phyloP scores from a whole-genome alignment of 345 rosid genomes.

The Melaleuca quinquenervia region DNA sequence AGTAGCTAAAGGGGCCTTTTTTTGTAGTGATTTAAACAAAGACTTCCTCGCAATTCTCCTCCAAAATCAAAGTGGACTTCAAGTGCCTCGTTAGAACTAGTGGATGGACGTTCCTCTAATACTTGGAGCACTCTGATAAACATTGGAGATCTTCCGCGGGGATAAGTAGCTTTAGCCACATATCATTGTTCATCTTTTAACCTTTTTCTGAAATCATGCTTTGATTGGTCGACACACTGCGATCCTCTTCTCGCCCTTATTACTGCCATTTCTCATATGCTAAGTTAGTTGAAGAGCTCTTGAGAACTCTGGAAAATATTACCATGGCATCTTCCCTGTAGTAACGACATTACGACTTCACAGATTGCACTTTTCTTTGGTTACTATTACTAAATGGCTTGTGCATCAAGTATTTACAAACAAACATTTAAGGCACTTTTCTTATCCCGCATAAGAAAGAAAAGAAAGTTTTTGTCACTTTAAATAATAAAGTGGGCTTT shows the following conservation, averaged over 20 bases:
- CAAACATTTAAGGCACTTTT: too few species aligned
- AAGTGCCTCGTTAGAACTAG: constrained; percentile 21
- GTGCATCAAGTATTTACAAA: not conserved
- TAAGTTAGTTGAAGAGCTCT: not conserved
- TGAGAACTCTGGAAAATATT: too few species aligned
- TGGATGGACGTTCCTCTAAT: constrained; percentile 35
- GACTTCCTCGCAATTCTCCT: too few species aligned
- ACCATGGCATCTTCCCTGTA: not conserved
- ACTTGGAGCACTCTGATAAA: constrained; percentile 42
- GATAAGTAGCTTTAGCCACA: constrained; percentile 14
- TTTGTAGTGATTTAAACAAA: too few species aligned
- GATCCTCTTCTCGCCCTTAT: not conserved
- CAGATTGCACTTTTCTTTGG: not conserved
- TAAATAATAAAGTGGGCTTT: too few species aligned
- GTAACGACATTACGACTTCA: not conserved
- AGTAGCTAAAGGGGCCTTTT: too few species aligned
- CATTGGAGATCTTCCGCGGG: constrained; percentile 47
- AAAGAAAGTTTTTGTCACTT: too few species aligned
- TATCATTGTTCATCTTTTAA: not conserved
- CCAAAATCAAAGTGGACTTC: constrained; percentile 48
- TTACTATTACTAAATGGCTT: too few species aligned
- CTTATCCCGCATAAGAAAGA: too few species aligned
- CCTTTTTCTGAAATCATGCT: not conserved
- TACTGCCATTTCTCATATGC: not conserved
- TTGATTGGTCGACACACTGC: not conserved